Base-by-base conservation (phyloP, 305 asterid species). In the Ilex paraguariensis region DNA sequence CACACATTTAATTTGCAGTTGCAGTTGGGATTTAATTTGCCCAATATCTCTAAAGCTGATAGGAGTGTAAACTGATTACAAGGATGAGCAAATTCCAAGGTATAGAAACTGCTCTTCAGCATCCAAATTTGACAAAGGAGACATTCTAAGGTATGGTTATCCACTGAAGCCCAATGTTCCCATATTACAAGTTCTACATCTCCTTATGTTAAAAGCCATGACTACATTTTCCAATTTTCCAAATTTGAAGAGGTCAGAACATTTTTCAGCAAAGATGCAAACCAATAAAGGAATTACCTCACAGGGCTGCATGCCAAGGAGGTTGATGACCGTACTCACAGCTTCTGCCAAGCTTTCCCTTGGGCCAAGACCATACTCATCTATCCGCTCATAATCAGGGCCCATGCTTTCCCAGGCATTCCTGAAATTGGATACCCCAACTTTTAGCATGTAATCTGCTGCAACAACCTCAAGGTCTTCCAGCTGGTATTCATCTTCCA, bases 401-500 rank as follows among this genome's bases (percentile, higher is more conserved):
- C 74, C 87, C 82, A 91, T 49, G 80, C 84, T 88, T 71, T 88
- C 98, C 98, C 98, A 91, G 32, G 98, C 95, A 74, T 91, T 91
- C 73, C 80, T 88, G 65, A 88, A 91, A 78, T 91, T 91, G 63
- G 95, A 88, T 59, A 91, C 95, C 1, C 95, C 95, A 28, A 86
- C 86, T 82, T 83, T 91, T 45, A 86, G 79, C 72, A 88, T 78
- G 72, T 91, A 91, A 78, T 91, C 98, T 58, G 98, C 94, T 42
- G 94, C 81, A 61, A 75, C 92, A 58, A 88, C 87, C 73, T 91
- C 98, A 50, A 86, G 84, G 63, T 91, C 98, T 77, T 91, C 98
- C 13, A 91, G 83, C 73, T 86, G 98, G 83, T 91, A 91, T 66
- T 91, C 96, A 66, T 91, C 98, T 79, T 91, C 98, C 64, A 83